These are phyloP conservation scores for Monosporascus sp. DNA, from an alignment of 2,329 filamentous ascomycete genomes.

Conservation along the genomic window DNA sequence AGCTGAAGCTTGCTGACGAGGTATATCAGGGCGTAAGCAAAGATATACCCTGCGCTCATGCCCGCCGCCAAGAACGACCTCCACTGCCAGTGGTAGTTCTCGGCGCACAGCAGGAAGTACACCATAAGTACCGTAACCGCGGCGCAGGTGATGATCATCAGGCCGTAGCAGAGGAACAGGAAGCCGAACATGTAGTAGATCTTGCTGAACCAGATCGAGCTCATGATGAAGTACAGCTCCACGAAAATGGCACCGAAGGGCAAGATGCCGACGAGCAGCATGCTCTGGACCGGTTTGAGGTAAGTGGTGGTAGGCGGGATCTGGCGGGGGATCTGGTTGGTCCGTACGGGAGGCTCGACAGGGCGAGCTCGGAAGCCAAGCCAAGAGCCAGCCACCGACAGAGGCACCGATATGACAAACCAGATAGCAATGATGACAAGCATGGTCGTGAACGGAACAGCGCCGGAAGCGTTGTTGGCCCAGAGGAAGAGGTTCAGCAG, in stretches of 20 bases:
- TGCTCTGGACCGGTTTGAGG: slow-evolving; percentile 79
- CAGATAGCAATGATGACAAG: slow-evolving; percentile 87
- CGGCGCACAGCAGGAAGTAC: slow-evolving; percentile 91
- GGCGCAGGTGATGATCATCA: slow-evolving; percentile 94
- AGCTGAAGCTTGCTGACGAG: slow-evolving; percentile 85
- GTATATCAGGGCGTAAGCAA: slow-evolving; percentile 84
- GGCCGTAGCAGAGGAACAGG: slow-evolving; percentile 91
- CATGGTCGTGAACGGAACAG: slow-evolving; percentile 96
- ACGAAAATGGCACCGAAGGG: slow-evolving; percentile 97
- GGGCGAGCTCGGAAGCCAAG: slow-evolving; percentile 74
- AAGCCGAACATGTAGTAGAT: slow-evolving; percentile 99
- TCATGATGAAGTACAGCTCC: slow-evolving; percentile 99
- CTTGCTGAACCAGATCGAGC: slow-evolving; percentile 95
- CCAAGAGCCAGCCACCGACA: slow-evolving; percentile 89
- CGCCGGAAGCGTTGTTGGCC: slow-evolving; percentile 86
- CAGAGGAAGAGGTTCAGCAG: slow-evolving; percentile 93
- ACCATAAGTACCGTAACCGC: slow-evolving; percentile 90
- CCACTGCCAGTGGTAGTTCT: slow-evolving; percentile 99
- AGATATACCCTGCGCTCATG: slow-evolving; percentile 86
- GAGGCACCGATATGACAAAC: slow-evolving; percentile 92
- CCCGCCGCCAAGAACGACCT: slow-evolving; percentile 87
- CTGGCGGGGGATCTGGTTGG: slow-evolving; percentile 96
- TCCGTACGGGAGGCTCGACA: slow-evolving; percentile 77
- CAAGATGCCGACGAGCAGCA: slow-evolving; percentile 85
- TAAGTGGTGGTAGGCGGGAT: slow-evolving; percentile 82